These are phyloP conservation scores for Puccinia coronata DNA, from an alignment of 1,284 basidiomycete genomes.

Conservation along the genomic window DNA sequence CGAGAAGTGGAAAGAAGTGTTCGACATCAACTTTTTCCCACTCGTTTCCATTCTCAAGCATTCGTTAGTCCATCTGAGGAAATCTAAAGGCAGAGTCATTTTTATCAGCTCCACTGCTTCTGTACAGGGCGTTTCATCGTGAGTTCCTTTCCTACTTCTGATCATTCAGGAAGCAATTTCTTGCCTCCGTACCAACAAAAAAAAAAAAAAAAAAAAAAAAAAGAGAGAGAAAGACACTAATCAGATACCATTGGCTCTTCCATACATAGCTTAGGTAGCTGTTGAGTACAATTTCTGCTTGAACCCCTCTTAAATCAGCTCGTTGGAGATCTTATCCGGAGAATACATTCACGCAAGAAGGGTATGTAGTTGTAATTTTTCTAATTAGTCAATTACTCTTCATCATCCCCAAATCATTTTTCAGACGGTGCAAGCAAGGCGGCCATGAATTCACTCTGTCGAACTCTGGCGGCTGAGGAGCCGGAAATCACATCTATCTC, in stretches of 20 bases:
- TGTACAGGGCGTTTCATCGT: conserved; percentile 24
- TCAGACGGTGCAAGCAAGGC: conserved; percentile 48
- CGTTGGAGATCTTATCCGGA: no score
- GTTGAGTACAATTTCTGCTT: conserved; percentile 12
- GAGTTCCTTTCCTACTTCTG: no score
- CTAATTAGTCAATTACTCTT: no score
- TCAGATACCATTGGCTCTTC: neutral
- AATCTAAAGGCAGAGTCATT: conserved; percentile 31
- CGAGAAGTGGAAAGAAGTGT: conserved; percentile 20
- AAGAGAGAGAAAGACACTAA: no score
- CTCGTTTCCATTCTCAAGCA: conserved; percentile 30
- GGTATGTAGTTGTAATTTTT: no score
- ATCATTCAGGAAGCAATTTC: no score
- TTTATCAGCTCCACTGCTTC: conserved; percentile 46
- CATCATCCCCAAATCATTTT: no score
- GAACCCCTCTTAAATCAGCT: no score
- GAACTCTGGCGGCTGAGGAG: conserved; percentile 46
- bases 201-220: no score
- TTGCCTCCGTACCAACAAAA: neutral
- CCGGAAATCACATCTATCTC: conserved; percentile 26
- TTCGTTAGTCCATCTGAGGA: conserved; percentile 25
- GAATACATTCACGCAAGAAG: no score
- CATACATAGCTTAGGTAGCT: conserved; percentile 24
- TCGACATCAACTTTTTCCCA: conserved; percentile 45
- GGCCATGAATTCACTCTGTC: conserved; percentile 42